Base-by-base conservation (phyloP, 2,329 filamentous ascomycete genomes). In the Bertia moriformis region DNA sequence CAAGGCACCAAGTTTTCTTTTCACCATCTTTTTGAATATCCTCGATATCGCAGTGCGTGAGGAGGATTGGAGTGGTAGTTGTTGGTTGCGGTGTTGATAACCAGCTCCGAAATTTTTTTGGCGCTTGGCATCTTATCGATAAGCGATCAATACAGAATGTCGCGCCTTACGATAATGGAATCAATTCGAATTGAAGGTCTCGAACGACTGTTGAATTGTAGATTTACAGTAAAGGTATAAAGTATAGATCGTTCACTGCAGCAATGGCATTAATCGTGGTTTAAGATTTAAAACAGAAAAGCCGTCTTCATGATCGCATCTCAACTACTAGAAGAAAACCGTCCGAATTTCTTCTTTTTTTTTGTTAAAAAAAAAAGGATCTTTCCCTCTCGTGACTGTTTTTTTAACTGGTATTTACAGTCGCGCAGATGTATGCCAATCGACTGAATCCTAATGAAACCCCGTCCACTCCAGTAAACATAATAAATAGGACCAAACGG, bases 1-100 rank as follows among this genome's bases (percentile, higher is more conserved):
- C 59, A 95, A 77, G 44, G 88, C 88, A 41, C 83, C 85, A 42
- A 94, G 73, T 65, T 91, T 93, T 58, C 87, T 73, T 63, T 94
- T 94, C 43, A 77, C 83, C 77, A 86, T 91, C 35, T 14, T 35
- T 7, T 29, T n/a, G 24, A 29, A 29, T 29, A 10, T 29, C 10
- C 24, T n/a, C n/a, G 24, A 10, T 29, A 29, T 10, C n/a, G 10
- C 24, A n/a, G n/a, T 10, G 24, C 17, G 12, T 35, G 32, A 13
- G 7, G 32, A 15, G 10, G 10, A 35, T 7, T 10, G 32, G 17
- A 35, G 32, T 18, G 32, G 32, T 17, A 15, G 32, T 35, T 7
- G 32, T 35, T n/a, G 32, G 32, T 12, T 10, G 32, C 7, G 32
- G 15, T 35, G 24, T 35, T 10, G 32, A 35, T 10, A 35, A 12